Evolutionary conservation across 2,329 filamentous ascomycete species (phyloP), one percentile per base, ranked within the genome.

Genomic region (Diaporthe citriasiana): DNA sequence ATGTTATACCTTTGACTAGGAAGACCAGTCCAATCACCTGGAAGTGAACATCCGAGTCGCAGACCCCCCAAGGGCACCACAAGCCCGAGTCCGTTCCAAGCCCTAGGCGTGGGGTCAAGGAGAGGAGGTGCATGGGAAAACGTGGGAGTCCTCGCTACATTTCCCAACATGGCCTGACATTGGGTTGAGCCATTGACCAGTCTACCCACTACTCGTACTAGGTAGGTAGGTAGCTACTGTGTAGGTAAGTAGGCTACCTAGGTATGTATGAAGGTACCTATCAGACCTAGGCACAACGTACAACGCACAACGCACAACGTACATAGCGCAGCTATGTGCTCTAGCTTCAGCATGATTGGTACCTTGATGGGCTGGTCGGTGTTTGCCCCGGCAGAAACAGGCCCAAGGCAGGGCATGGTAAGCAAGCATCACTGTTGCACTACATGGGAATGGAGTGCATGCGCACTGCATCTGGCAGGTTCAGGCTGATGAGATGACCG

Each of bases 391-490:
- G 50, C 22, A 53, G 30, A 68, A 40, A 68, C 63, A 51, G 63
- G 22, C 30, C 22, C 33, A 22, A 19, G 19, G 12, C 33, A 38
- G 50, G 63, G 30, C 22, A 25, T 27, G 47, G 63, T 53, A 4
- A 53, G 63, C 33, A 68, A 68, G 63, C 63, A 72, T 59, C 59
- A 72, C 47, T 38, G 73, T 74, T 60, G 45, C 73, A 74, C 73
- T 56, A 56, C 59, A 38, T 73, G 57, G 47, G 45, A 12, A 38
- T 51, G 63, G 45, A 51, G 45, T 66, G 63, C 63, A 66, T 40
- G 55, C 30, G 68, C 47, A 59, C 71, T 69, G 71, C 74, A 75
- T 75, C 71, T 73, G 73, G 74, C 74, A 74, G 71, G 71, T 42
- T 50, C 53, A 40, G 56, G 57, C 38, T 53, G 63, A 40, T 27